A percentile compares a stretch with the other conserved stretches of the same genome.
Evolutionary conservation across 352 stramenopile genomes (phyloP).

Genomic region (Stramenopiles sp.): DNA sequence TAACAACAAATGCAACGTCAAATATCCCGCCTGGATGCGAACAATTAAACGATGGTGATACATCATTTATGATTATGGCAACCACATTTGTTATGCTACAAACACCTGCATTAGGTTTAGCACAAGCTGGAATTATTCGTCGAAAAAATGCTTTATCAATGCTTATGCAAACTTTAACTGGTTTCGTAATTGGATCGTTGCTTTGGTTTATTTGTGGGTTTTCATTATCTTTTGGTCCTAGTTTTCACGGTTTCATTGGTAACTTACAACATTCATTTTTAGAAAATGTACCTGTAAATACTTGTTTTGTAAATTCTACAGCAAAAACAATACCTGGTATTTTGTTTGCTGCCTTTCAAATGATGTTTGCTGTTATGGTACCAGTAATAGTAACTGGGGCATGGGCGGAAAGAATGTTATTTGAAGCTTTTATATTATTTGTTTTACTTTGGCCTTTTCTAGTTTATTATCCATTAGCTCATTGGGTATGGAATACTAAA

Average conservation of each 20-base stretch:
- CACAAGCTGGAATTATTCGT: background rate
- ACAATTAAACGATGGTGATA: background rate
- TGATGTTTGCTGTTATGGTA: constrained; percentile 50
- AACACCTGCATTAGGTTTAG: background rate
- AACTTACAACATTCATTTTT: background rate
- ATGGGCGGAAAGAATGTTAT: constrained; percentile 57
- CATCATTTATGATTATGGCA: background rate
- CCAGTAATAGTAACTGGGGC: constrained; percentile 43
- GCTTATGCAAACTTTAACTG: background rate
- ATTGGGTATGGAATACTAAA: constrained; percentile 48
- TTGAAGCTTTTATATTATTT: constrained; percentile 43
- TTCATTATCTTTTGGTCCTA: background rate
- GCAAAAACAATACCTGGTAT: constrained; percentile 36
- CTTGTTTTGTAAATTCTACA: constrained; percentile 20
- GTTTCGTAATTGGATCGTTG: background rate
- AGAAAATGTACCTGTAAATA: background rate
- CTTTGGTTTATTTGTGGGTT: background rate
- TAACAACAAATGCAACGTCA: too few species aligned
- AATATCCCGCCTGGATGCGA: background rate
- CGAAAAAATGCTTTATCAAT: background rate
- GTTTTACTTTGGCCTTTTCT: constrained; percentile 49
- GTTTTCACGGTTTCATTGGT: background rate
- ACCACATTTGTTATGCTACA: background rate
- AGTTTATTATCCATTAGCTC: constrained; percentile 53
- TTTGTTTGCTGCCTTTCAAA: constrained; percentile 51